Base-by-base conservation (phyloP, 2,329 filamentous ascomycete species). In the Exophiala spinifera region DNA sequence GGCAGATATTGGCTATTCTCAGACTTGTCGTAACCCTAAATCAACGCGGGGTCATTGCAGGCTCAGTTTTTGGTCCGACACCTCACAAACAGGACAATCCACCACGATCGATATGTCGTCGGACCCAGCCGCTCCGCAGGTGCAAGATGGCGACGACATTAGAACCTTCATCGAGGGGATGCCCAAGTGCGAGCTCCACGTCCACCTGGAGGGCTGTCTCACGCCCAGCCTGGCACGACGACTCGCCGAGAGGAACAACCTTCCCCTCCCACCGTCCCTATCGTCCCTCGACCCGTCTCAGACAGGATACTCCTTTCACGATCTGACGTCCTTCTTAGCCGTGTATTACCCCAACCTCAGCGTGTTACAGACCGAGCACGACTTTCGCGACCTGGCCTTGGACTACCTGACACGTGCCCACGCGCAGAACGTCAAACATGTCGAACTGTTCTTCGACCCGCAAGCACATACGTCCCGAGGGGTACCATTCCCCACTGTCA, bases 361-460 rank as follows among this genome's bases (percentile, higher is more conserved):
- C 39, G 86, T 86, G 1, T 79, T 91, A 19, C 72, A 85, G 54
- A 78, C 79, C 4, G 73, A 78, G 15, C 70, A 74, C n/a, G 88
- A 91, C 70, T 91, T 88, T 64, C 85, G 88, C 67, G 80, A 80
- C 49, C 77, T 92, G 10, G 86, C 86, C 4, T 87, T 82, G 75
- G 79, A 81, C 58, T 91, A 91, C 72, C 87, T 91, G 68, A 65
- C 75, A 28, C 81, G 79, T 54, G 87, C 86, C 2, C 76, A 82
- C 28, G 71, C 72, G 1, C 83, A 89, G 58, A 82, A 82, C 34
- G 83, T 91, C 1, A 77, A 81, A 46, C 87, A 91, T 65, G 85
- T 85, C 13, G 88, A 91, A 69, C 79, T 90, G 60, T 91, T 90
- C 73, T 91, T 91, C 72, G 88, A 91, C 67, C 87, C 88, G 1